Base-by-base conservation (phyloP, 148 eudicot genomes). In the Polygonum maritimum region DNA sequence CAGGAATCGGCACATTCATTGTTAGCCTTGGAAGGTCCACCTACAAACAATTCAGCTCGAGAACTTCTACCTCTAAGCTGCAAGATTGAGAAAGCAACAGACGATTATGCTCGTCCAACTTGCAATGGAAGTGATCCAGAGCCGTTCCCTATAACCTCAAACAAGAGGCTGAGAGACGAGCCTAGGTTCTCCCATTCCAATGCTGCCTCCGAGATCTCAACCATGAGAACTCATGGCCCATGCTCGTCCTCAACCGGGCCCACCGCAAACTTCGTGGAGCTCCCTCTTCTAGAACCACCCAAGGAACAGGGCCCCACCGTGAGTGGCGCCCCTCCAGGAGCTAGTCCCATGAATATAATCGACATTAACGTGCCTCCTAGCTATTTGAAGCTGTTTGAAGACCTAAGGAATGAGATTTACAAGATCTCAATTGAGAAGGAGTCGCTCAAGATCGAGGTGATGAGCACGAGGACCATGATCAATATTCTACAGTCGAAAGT, bases 401-500 rank as follows among this genome's bases (percentile, higher is more conserved):
- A 90, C 58, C 77, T 90, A 58, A 88, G 89, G 78, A 82, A 82
- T 16, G 91, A 88, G 83, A 85, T 90, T 35, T 88, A 92, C 38
- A 88, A 87, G 77, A 89, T 94, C 48, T 90, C 94, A 10, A 88
- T 88, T 86, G 94, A 88, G 81, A 81, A 82, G 80, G 94, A 90
- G 84, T 80, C 91, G 0, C 67, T 90, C 78, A 90, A 88, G 88
- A 88, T 90, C 33, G 94, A 95, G 76, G 86, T 92, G 82, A 95
- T 95, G 99, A 88, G 99, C 72, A 92, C 99, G 9, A 88, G 93
- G 84, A 96, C 99, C 12, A 89, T 95, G 99, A 95, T 95, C 81
- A 89, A 91, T 85, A 82, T 92, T 75, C 98, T 95, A 69, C 98
- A 95, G 81, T 84, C 99, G 1, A 91, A 88, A 58, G 74, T 90